Evolutionary conservation across 169 alveolate genomes (phyloP).

Genomic region (Eimeria praecox): DNA sequence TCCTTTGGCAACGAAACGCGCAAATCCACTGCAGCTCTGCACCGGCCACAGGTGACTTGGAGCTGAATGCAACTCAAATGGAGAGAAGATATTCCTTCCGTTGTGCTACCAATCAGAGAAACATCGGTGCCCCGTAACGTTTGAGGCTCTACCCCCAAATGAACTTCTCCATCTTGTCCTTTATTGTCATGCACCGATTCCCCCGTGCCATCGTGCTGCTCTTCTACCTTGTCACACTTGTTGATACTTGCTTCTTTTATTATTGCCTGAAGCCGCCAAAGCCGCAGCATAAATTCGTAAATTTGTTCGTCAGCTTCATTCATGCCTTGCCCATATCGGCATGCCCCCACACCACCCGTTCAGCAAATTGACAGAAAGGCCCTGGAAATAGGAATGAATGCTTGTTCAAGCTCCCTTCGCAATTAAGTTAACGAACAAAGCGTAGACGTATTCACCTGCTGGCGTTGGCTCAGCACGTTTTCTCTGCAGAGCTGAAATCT

Average conservation of each 20-base stretch:
- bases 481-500: constrained; percentile 77
- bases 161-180: constrained; percentile 18
- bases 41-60: constrained; percentile 73
- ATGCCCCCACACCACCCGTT: neutral
- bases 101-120: constrained; percentile 29
- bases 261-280: constrained; percentile 14
- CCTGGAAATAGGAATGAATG: neutral
- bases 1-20: constrained; percentile 60
- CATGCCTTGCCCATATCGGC: neutral
- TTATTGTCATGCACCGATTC: neutral
- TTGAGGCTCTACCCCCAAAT: neutral
- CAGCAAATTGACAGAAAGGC: neutral
- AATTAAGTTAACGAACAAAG: neutral
- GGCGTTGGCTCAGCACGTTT: constrained; percentile 30
- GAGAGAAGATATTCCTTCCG: constrained; percentile 58
- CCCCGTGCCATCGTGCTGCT: neutral
- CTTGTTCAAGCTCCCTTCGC: neutral
- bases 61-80: constrained; percentile 69
- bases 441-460: neutral
- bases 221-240: neutral
- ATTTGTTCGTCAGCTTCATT: neutral
- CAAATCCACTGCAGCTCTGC: constrained; percentile 66
- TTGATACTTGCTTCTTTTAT: neutral
- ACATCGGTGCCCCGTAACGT: constrained; percentile 32
- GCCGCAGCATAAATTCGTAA: neutral